These are phyloP conservation scores for Plenodomus tracheiphilus DNA, from an alignment of 2,329 filamentous ascomycete species.

Conservation along the genomic window DNA sequence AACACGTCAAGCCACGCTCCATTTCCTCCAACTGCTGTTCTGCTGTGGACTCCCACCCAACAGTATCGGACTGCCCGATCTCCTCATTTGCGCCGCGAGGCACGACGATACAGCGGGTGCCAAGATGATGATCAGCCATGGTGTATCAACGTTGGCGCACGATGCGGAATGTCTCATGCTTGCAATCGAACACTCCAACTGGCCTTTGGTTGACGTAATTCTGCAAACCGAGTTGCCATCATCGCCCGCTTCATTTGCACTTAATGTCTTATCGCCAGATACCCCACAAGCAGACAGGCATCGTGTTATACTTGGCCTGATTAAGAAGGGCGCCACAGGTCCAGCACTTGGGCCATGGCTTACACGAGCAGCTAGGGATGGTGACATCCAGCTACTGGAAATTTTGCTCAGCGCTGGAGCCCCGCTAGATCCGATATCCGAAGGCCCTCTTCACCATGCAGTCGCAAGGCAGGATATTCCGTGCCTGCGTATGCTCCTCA, in stretches of 20 bases:
- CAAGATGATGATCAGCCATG: constrained; percentile 36
- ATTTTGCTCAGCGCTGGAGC: constrained; percentile 34
- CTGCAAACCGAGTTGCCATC: constrained; percentile 27
- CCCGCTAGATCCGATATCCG: constrained; percentile 22
- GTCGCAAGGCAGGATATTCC: constrained; percentile 26
- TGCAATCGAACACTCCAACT: constrained; percentile 34
- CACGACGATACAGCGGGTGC: constrained; percentile 34
- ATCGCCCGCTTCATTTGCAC: constrained; percentile 32
- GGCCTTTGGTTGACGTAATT: constrained; percentile 31
- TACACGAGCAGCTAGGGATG: constrained; percentile 32
- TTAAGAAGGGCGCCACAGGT: constrained; percentile 34
- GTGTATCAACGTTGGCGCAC: constrained; percentile 32
- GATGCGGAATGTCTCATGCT: constrained; percentile 35
- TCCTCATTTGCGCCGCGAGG: constrained; percentile 35
- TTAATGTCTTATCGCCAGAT: constrained; percentile 25
- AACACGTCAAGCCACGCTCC: constrained; percentile 29
- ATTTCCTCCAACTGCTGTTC: constrained; percentile 37
- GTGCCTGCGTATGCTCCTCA: constrained; percentile 25
- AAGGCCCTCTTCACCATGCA: constrained; percentile 25
- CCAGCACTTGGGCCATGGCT: constrained; percentile 32
- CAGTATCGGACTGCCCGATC: constrained; percentile 29
- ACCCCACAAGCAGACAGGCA: constrained; percentile 27
- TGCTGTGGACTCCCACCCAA: constrained; percentile 38
- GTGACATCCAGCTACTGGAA: constrained; percentile 30
- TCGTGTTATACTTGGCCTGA: constrained; percentile 26